Percentiles rank a stretch among this genome's conserved stretches.
These are phyloP conservation scores for Dicorynia guianensis DNA, from an alignment of 306 rosid species.

Conservation along the genomic window DNA sequence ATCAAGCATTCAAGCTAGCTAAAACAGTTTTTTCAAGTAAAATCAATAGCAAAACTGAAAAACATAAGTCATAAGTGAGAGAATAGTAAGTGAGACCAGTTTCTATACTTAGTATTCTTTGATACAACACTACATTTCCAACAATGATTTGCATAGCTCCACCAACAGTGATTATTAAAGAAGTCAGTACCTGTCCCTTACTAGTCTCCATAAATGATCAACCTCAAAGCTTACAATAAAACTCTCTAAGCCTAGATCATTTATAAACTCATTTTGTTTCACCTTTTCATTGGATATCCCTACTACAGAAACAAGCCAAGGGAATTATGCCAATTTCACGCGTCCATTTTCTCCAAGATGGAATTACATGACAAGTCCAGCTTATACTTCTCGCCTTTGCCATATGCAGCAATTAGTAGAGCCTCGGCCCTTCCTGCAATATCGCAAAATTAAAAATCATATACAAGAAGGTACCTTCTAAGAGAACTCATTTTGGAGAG, in stretches of 20 bases:
- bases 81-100: no score
- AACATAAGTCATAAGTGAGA: not conserved
- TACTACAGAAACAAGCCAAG: not conserved
- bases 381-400: slow-evolving; percentile 57
- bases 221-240: not conserved
- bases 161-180: not conserved
- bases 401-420: slow-evolving; percentile 93
- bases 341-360: slow-evolving; percentile 43
- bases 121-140: not conserved
- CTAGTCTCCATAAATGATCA: not conserved
- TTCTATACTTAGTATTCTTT: no score
- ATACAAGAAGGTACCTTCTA: not conserved
- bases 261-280: not conserved
- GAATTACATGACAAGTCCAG: slow-evolving; percentile 42
- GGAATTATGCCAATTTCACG: slow-evolving; percentile 25
- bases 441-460: slow-evolving; percentile 16
- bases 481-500: not conserved
- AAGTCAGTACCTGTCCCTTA: not conserved
- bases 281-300: not conserved
- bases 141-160: no score
- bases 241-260: not conserved
- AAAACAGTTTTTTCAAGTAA: not conserved
- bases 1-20: no score
- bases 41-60: not conserved
- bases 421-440: slow-evolving; percentile 95